Evolutionary conservation across 2,329 filamentous ascomycete genomes (phyloP), one percentile per base, ranked within the genome.

Genomic region (Xylariaceae sp.): DNA sequence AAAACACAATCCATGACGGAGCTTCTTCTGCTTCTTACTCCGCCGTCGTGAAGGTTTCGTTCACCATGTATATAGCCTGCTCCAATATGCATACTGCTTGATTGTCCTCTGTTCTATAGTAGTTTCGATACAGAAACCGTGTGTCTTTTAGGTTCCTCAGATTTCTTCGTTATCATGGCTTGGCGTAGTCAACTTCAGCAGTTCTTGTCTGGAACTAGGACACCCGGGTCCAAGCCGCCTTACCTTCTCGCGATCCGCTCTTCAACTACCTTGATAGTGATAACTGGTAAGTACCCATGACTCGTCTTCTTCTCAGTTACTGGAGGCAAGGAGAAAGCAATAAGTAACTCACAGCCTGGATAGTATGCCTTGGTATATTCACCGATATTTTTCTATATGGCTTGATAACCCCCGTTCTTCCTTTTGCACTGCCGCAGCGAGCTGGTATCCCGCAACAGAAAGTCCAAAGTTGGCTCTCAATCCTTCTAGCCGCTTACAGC

Each of bases 401-500:
- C 11, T 67, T 83, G 25, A 78, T 89, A 22, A 79, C 88, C 0
- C 86, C 86, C 1, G 84, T 89, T 14, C 74, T 88, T 3, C 86
- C 86, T 0, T 88, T 85, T 51, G 79, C 83, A 2, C 66, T 89
- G 10, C 70, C 74, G 6, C 62, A 67, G 10, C 75, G 77, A 55
- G 76, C 75, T 22, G 73, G 77, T 14, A 66, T 85, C 6, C 57
- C 68, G 0, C 59, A 70, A 22, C 64, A 70, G 33, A 55, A 60
- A 57, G 77, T 85, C 1, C 86, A 89, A 64, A 73, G 71, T 56
- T 90, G 85, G 84, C 79, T 82, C 2, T 85, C 85, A 0, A 75
- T 89, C n/a, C 72, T 90, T 2, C 69, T 91, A 1, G 83, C 85
- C 5, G 76, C 84, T 16, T 90, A 89, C 59, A 85, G 83, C 29